Percentiles rank a stretch among this genome's conserved stretches.
phyloP scores from a whole-genome alignment of 371 early-diverging fungal species.

The Lichtheimia corymbifera region DNA sequence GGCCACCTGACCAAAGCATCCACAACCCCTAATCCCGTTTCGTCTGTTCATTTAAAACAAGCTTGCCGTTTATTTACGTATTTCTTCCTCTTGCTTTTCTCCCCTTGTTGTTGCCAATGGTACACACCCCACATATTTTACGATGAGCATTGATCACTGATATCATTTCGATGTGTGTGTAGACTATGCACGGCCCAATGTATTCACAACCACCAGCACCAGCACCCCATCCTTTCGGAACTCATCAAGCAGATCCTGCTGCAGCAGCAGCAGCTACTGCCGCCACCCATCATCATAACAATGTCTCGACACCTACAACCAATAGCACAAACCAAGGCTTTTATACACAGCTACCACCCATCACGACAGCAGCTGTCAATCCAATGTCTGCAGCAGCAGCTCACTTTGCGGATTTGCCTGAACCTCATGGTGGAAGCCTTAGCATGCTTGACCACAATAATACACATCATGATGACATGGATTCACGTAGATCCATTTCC shows the following conservation, averaged over 20 bases:
- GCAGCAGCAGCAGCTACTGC: conserved; percentile 6
- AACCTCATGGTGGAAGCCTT: background rate
- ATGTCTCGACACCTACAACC: background rate
- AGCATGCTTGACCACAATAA: conserved; percentile 11
- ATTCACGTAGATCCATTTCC: conserved; percentile 17
- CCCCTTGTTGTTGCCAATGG: conserved; percentile 4
- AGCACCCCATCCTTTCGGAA: conserved; percentile 7
- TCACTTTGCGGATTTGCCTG: background rate
- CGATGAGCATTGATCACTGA: no score
- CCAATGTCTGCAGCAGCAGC: conserved; percentile 6
- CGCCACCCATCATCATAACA: background rate
- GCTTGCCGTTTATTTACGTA: background rate
- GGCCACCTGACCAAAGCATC: conserved; percentile 3
- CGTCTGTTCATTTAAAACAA: conserved; percentile 21
- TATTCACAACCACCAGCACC: background rate
- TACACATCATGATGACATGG: conserved; percentile 7
- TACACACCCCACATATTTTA: no score
- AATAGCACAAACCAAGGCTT: conserved; percentile 12
- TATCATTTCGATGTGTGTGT: no score
- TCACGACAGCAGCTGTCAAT: conserved; percentile 11
- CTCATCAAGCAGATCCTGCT: conserved; percentile 8
- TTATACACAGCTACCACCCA: conserved; percentile 22
- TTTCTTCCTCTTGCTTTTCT: conserved; percentile 11
- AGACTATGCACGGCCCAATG: no score
- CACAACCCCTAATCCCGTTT: conserved; percentile 11